Conservation (phyloP, 345 rosid genomes). For the Cardamine resedifolia region DNA sequence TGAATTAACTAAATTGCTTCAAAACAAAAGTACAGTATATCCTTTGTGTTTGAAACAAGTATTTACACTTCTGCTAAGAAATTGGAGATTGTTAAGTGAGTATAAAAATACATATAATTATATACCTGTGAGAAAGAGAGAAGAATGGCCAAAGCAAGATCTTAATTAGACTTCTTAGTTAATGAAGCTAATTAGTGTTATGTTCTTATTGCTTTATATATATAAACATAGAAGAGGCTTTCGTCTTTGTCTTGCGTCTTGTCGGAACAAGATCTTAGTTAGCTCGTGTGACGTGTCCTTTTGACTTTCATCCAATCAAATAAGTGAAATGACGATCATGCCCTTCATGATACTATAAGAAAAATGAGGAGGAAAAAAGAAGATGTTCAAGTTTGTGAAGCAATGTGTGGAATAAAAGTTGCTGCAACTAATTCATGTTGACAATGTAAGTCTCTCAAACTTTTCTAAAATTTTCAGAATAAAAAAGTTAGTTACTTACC, state of each 20-base stretch:
- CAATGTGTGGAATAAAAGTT: constrained; percentile 39
- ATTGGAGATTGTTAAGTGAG: background rate
- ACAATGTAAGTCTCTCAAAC: constrained; percentile 22
- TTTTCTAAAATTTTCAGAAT: background rate
- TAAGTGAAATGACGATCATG: background rate
- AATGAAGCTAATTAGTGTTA: constrained; percentile 24
- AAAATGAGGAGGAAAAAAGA: background rate
- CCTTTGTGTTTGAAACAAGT: background rate
- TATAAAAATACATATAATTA: background rate
- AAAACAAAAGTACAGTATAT: background rate
- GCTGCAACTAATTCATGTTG: constrained; percentile 44
- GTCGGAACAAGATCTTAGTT: constrained; percentile 40
- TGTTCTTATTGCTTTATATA: constrained; percentile 24
- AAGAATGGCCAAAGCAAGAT: constrained; percentile 10
- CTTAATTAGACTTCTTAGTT: no score
- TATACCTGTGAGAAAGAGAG: constrained; percentile 23
- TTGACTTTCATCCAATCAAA: constrained; percentile 31
- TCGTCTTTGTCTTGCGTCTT: constrained; percentile 25
- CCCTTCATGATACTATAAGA: constrained; percentile 22
- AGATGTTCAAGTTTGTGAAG: constrained; percentile 41
- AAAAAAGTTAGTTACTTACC: constrained; percentile 17
- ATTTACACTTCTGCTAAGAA: background rate
- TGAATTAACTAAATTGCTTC: background rate
- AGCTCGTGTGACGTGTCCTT: constrained; percentile 31
- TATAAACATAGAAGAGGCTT: constrained; percentile 26